Conservation (phyloP, 768 basidiomycete species). For the Phaffia australis region DNA sequence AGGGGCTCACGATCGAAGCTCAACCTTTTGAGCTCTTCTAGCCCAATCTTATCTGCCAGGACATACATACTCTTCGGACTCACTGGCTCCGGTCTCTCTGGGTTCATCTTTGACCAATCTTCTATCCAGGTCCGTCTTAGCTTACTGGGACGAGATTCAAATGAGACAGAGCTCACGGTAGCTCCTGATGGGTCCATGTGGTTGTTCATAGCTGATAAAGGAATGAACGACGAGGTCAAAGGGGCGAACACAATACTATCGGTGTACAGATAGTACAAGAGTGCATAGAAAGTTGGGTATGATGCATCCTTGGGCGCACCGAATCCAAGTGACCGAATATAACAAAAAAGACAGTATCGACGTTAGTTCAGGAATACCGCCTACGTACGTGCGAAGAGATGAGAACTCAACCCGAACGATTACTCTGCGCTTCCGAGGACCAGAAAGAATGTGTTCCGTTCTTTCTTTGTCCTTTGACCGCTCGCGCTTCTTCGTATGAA, state of each 20-base stretch:
- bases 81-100: slow-evolving; percentile 3
- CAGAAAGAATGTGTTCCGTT: background rate
- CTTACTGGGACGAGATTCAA: background rate
- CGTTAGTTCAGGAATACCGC: background rate
- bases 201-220: background rate
- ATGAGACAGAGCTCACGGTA: background rate
- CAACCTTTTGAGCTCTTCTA: slow-evolving; percentile 14
- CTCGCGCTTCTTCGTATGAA: no score
- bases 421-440: slow-evolving; percentile 43
- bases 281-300: slow-evolving; percentile 53
- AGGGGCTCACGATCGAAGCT: slow-evolving; percentile 14
- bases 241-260: slow-evolving; percentile 53
- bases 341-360: background rate
- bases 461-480: background rate
- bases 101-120: slow-evolving; percentile 8
- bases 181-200: background rate
- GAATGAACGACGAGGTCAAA: slow-evolving; percentile 48
- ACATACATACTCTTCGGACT: slow-evolving; percentile 22
- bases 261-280: slow-evolving; percentile 77
- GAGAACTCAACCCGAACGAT: slow-evolving; percentile 43
- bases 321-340: no score
- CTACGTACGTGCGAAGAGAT: background rate
- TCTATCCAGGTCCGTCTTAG: slow-evolving; percentile 8
- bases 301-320: slow-evolving; percentile 38
- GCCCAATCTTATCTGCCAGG: slow-evolving; percentile 24